These are phyloP conservation scores for Trichoderma guizhouense DNA, from an alignment of 2,329 filamentous ascomycete genomes.

Conservation along the genomic window DNA sequence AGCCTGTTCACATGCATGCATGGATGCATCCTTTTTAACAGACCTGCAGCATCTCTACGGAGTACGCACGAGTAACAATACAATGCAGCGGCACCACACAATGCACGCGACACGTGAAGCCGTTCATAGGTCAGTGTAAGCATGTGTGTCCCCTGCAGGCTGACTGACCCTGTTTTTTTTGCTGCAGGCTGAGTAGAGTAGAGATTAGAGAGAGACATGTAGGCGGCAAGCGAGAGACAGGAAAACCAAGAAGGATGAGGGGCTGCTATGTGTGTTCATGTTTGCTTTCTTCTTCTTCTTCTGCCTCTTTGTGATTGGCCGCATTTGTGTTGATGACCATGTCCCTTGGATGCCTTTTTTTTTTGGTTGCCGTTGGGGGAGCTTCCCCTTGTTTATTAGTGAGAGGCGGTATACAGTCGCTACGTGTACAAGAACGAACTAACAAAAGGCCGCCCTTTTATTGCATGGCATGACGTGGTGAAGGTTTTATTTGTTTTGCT, in stretches of 20 bases:
- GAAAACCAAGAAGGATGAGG: neutral
- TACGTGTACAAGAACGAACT: neutral
- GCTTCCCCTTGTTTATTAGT: neutral
- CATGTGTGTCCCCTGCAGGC: neutral
- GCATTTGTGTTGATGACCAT: neutral
- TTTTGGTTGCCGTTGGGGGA: neutral
- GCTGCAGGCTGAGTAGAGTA: neutral
- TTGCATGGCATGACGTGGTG: neutral
- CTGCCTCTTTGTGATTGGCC: neutral
- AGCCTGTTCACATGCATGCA: neutral
- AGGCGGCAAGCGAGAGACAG: neutral
- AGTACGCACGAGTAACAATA: neutral
- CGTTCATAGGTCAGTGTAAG: neutral
- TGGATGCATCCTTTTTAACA: neutral
- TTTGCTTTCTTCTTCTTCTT: neutral
- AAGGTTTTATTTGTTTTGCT: neutral
- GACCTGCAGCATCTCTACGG: neutral
- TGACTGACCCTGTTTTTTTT: neutral
- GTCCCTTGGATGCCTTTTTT: neutral
- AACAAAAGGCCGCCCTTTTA: neutral
- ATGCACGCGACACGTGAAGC: slow-evolving; percentile 12
- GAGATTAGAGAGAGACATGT: neutral
- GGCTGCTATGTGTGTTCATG: neutral
- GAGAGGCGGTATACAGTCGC: neutral
- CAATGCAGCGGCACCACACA: neutral